Conservation (phyloP, 2,329 filamentous ascomycete genomes). For the Botrytis deweyae region DNA sequence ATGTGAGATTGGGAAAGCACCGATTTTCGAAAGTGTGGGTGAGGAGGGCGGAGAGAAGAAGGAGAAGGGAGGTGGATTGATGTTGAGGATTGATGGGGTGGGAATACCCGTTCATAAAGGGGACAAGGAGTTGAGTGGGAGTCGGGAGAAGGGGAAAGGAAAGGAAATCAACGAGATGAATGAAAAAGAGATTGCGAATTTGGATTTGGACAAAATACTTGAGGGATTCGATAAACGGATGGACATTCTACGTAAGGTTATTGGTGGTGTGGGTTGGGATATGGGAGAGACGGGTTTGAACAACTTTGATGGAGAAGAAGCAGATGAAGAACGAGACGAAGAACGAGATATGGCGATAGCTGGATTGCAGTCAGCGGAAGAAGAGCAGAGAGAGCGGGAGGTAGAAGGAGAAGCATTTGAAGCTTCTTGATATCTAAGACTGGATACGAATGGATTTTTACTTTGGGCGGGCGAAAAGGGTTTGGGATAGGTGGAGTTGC, state of each 20-base stretch:
- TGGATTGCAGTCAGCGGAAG: neutral
- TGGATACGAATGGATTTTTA: neutral
- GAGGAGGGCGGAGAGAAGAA: conserved; percentile 29
- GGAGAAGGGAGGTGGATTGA: conserved; percentile 42
- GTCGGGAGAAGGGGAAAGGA: conserved; percentile 14
- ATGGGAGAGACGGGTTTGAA: neutral
- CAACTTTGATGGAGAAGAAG: conserved; percentile 6
- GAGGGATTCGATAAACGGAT: conserved; percentile 60
- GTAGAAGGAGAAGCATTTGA: neutral
- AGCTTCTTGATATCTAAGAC: neutral
- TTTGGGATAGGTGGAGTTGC: neutral
- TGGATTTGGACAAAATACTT: conserved; percentile 53
- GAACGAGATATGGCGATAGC: conserved; percentile 7
- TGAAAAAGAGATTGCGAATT: conserved; percentile 34
- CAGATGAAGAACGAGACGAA: conserved; percentile 19
- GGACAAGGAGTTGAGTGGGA: conserved; percentile 15
- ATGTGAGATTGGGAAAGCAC: conserved; percentile 55
- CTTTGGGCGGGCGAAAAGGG: neutral
- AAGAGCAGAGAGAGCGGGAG: neutral
- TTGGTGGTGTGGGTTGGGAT: conserved; percentile 39
- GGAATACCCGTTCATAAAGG: conserved; percentile 27
- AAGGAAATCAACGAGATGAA: conserved; percentile 17
- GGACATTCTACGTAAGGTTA: conserved; percentile 53
- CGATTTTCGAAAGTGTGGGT: conserved; percentile 57
- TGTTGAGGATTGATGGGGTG: conserved; percentile 62